Conservation (phyloP, 2,329 filamentous ascomycete genomes). For the Colletotrichum tabaci region DNA sequence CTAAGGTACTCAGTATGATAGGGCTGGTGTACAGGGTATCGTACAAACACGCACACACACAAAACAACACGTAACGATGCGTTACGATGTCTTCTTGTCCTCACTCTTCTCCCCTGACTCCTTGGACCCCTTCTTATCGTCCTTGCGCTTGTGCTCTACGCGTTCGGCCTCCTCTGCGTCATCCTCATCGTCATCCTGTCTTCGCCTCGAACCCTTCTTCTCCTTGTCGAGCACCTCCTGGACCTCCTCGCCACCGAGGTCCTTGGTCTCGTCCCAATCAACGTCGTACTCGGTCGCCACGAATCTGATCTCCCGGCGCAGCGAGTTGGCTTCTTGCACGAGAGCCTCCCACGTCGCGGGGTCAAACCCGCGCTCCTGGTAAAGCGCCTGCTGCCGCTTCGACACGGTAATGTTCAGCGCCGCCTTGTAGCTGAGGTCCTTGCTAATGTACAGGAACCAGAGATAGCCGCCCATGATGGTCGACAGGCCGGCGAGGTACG, state of each 20-base stretch:
- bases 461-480: constrained; percentile 92
- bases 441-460: constrained; percentile 94
- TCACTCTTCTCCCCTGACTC: constrained; percentile 44
- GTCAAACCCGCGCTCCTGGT: constrained; percentile 83
- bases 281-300: constrained; percentile 91
- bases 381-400: constrained; percentile 81
- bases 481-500: constrained; percentile 88
- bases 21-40: constrained; percentile 16
- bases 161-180: constrained; percentile 57
- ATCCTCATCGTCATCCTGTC: constrained; percentile 55
- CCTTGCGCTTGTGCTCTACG: constrained; percentile 52
- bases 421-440: constrained; percentile 88
- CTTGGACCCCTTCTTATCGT: constrained; percentile 47
- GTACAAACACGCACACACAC: background rate
- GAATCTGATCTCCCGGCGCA: constrained; percentile 84
- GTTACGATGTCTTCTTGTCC: constrained; percentile 24
- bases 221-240: constrained; percentile 71
- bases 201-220: constrained; percentile 56
- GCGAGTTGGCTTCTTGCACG: constrained; percentile 83
- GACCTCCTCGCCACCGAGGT: constrained; percentile 79
- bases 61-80: background rate
- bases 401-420: constrained; percentile 91
- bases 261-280: constrained; percentile 85
- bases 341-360: constrained; percentile 82
- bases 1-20: background rate